phyloP scores from a whole-genome alignment of 768 basidiomycete species.

The Amanita rubescens region DNA sequence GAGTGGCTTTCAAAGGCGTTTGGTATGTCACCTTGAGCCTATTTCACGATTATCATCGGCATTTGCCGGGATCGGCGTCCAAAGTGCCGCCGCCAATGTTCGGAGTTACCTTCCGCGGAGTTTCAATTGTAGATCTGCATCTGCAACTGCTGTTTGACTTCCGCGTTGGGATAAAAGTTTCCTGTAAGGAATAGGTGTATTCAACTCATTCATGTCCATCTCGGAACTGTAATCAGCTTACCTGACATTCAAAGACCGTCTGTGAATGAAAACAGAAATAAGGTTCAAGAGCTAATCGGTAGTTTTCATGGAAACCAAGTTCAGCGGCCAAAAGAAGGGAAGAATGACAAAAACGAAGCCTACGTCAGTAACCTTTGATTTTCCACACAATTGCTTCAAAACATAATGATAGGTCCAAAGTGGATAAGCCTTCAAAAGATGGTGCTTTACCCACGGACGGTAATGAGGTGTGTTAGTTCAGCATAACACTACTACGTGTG shows the following conservation, averaged over 20 bases:
- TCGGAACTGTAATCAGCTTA: not conserved
- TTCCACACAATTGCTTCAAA: not conserved
- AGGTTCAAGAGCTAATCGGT: conserved; percentile 17
- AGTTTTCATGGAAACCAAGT: not conserved
- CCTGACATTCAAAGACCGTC: conserved; percentile 8
- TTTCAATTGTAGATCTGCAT: conserved; percentile 3
- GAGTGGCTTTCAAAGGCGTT: conserved; percentile 8
- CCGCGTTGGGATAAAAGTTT: not conserved
- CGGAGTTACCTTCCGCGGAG: conserved; percentile 4
- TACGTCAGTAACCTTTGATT: not conserved
- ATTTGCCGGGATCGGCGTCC: conserved; percentile 8
- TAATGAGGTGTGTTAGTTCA: conserved; percentile 12
- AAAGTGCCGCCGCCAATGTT: not conserved
- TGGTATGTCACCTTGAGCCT: conserved; percentile 1
- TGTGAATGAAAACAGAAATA: conserved; percentile 24
- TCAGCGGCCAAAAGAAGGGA: not conserved
- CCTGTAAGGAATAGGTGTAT: no score
- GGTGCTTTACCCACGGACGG: conserved; percentile 10
- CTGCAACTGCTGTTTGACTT: not conserved
- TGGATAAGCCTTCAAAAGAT: not conserved
- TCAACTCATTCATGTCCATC: not conserved
- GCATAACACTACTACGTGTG: not conserved
- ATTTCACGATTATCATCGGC: conserved; percentile 8
- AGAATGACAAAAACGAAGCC: not conserved
- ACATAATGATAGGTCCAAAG: not conserved